These are phyloP conservation scores for Straminergon stramineum DNA, from an alignment of 225 moss, liverwort and hornwort species.

Conservation along the genomic window DNA sequence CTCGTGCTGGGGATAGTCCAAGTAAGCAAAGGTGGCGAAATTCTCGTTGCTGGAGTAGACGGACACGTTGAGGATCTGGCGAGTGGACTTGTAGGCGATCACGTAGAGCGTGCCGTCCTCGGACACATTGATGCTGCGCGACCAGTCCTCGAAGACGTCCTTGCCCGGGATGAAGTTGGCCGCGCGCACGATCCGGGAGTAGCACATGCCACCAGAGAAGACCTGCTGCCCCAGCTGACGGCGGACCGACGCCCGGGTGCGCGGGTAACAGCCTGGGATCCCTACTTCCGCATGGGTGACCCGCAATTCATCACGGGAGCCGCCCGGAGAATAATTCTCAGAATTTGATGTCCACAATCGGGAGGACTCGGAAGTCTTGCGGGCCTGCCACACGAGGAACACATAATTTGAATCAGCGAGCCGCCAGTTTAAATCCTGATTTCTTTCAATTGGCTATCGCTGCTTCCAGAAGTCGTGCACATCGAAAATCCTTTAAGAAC, in stretches of 20 bases:
- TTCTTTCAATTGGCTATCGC: not conserved
- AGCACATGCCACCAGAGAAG: slow-evolving; percentile 22
- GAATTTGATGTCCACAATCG: slow-evolving; percentile 9
- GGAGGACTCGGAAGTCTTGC: slow-evolving; percentile 10
- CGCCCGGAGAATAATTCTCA: not conserved
- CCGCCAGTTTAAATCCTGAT: not conserved
- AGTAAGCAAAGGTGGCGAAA: slow-evolving; percentile 20
- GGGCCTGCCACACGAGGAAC: slow-evolving; percentile 8
- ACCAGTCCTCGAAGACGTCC: slow-evolving; percentile 30
- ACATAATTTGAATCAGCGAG: not conserved
- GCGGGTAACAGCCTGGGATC: not conserved
- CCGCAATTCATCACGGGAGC: not conserved
- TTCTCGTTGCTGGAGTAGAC: slow-evolving; percentile 24
- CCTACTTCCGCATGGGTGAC: not conserved
- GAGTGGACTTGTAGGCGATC: slow-evolving; percentile 24
- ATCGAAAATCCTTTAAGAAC: not conserved
- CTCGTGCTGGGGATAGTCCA: slow-evolving; percentile 17
- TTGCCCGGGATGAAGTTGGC: slow-evolving; percentile 19
- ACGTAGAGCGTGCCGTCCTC: slow-evolving; percentile 31
- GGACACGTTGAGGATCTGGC: slow-evolving; percentile 20
- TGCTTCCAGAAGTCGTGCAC: not conserved
- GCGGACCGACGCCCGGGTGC: slow-evolving; percentile 7
- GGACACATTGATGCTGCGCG: slow-evolving; percentile 25
- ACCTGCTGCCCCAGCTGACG: slow-evolving; percentile 1
- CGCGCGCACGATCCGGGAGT: slow-evolving; percentile 17